Evolutionary conservation across 805 yeast species (phyloP), one percentile per base, ranked within the genome.

Genomic region (Isabelozyma gotoi): DNA sequence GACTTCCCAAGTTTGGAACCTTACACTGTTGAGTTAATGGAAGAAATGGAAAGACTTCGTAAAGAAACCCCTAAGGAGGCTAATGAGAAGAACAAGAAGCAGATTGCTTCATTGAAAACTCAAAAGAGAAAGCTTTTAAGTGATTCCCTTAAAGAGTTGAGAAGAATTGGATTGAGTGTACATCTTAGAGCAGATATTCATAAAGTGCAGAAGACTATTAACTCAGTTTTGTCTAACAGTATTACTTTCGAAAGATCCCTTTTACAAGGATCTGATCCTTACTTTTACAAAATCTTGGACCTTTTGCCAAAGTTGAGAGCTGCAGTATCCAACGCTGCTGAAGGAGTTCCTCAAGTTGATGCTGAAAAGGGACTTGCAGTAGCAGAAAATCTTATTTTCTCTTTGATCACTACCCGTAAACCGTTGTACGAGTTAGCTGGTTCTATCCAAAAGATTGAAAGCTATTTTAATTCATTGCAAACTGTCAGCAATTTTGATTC

Each of bases 71-170:
- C 99, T 1, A 65, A 67, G 1, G 76, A 68, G 2, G 84, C 78
- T 4, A 88, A 91, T 42, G 95, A 86, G 32, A 82, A 80, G 50
- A 89, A 90, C 65, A 85, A 85, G 59, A 20, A 53, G 1, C 57
- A 70, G 1, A 63, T 85, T 32, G 83, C 90, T 2, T 75, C 88
- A 5, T 71, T 94, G 63, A 87, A 85, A 56, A 76, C 84, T n/a
- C 92, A 88, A 55, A 94, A 94, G 65, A 74, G 83, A 46, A 85
- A 84, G 50, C 63, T 90, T 5, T 67, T 95, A 42, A 85, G 94
- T 64, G 88, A 84, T 44, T 78, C 90, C 0, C 65, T 94, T 46
- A 81, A 82, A 48, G 94, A 88, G 50, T 67, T 92, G 42, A 78
- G 81, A 57, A 68, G 82, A 45, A 80, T 88, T 57, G 99, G 99